Conservation (phyloP, 2,329 filamentous ascomycete species). For the Diplodia scrobiculata region DNA sequence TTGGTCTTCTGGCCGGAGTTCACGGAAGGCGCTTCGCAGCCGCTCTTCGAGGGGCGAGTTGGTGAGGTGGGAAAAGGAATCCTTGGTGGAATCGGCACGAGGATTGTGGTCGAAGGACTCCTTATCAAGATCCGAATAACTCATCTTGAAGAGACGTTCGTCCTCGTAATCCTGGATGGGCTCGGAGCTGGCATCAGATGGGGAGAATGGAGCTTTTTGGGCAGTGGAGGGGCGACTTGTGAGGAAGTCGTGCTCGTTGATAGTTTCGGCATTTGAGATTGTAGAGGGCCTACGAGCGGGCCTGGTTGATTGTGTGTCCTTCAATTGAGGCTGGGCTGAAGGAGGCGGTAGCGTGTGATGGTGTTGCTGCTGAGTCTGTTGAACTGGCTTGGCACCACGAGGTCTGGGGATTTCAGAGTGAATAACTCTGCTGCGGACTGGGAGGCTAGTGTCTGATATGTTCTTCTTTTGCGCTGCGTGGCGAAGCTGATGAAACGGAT, state of each 20-base stretch:
- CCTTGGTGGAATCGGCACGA: conserved; percentile 28
- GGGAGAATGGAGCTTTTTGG: conserved; percentile 30
- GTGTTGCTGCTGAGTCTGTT: background rate
- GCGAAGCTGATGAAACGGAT: background rate
- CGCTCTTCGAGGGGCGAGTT: conserved; percentile 27
- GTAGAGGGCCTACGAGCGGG: background rate
- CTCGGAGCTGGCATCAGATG: conserved; percentile 16
- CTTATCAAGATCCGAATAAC: conserved; percentile 52
- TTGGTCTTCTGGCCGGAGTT: conserved; percentile 44
- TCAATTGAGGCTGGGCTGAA: background rate
- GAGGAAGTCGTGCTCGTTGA: conserved; percentile 1
- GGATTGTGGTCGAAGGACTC: conserved; percentile 53
- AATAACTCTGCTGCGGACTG: background rate
- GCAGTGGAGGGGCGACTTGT: conserved; percentile 1
- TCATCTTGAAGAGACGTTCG: conserved; percentile 50
- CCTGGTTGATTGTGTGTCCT: background rate
- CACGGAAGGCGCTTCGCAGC: conserved; percentile 33
- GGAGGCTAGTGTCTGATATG: conserved; percentile 4
- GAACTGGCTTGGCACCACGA: background rate
- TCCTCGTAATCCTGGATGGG: conserved; percentile 50
- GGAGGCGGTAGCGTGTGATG: background rate
- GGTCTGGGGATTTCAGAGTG: background rate
- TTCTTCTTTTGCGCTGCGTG: background rate
- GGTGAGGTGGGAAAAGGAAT: conserved; percentile 29
- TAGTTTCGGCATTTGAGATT: background rate